Evolutionary conservation across 148 eudicot species (phyloP), one percentile per base, ranked within the genome.

Genomic region (Rhododendron henanense): DNA sequence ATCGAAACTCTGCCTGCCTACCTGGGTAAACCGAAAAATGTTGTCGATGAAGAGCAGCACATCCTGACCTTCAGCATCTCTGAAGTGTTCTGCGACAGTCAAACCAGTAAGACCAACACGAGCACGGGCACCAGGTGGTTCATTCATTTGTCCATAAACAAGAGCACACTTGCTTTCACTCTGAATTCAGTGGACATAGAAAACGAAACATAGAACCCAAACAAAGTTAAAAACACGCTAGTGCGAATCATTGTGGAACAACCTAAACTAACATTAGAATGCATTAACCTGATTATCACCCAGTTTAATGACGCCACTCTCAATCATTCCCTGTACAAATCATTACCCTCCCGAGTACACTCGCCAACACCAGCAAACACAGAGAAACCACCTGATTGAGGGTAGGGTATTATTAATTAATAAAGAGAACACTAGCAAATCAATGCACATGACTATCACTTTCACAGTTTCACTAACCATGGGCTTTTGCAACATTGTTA

Each of bases 121-220:
- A 82, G 98, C 98, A 93, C 97, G 99, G 31, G 99, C 98, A 93
- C 97, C 99, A 78, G 98, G 98, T 85, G 97, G 99, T 91, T 95
- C 99, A 77, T 95, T 96, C 98, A 95, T 96, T 93, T 96, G 99
- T 81, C 99, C 98, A 31, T 95, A 96, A 59, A 95, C 99, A 87
- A 95, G 98, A 71, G 98, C 98, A 67, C 99, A 95, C 86, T 96
- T 95, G 93, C 99, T 96, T 4, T 95, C 99, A 87, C 91, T 10
- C 71, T 65, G 50, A 47, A 47, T 47, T 47, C 50, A 65, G 28
- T 65, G 71, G 79, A 4, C 50, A 47, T 47, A 9, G 50, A 9
- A 47, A 9, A 47, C 2, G 10, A 47, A 6, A 63, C 35, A 67
- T 1, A 83, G 76, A 2, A 9, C 53, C 19, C 31, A 48, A 51